Conservation (phyloP, 345 rosid species). For the Corchorus capsularis region DNA sequence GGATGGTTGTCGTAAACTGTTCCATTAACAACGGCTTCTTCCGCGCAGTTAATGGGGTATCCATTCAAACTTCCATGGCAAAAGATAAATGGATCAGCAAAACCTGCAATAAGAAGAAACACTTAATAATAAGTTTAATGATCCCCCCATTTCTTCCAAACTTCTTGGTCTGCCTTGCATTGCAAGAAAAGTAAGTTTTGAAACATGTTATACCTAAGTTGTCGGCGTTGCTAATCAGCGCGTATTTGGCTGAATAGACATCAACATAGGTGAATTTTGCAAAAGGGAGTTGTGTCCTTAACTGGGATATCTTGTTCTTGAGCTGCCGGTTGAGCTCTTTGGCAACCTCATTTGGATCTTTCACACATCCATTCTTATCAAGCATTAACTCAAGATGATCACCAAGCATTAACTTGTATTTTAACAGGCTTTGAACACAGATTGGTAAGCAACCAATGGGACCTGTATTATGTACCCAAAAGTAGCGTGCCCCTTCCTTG, state of each 20-base stretch:
- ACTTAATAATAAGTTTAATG: neutral
- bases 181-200: neutral
- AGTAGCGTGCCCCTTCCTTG: constrained; percentile 72
- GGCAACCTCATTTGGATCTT: constrained; percentile 57
- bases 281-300: constrained; percentile 43
- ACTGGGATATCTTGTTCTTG: constrained; percentile 41
- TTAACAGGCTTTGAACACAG: constrained; percentile 32
- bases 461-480: constrained; percentile 83
- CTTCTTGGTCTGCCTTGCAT: neutral
- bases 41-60: constrained; percentile 64
- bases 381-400: no score
- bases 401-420: no score
- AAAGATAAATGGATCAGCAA: constrained; percentile 58
- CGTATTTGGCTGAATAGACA: constrained; percentile 64
- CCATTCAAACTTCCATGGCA: constrained; percentile 70
- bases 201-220: constrained; percentile 45
- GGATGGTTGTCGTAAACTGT: constrained; percentile 62
- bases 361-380: constrained; percentile 62
- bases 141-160: neutral
- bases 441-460: constrained; percentile 80
- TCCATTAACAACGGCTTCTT: constrained; percentile 58
- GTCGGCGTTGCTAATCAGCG: constrained; percentile 48
- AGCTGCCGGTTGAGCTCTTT: constrained; percentile 68
- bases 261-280: constrained; percentile 66
- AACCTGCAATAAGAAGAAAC: constrained; percentile 45